Percentiles rank a stretch among this genome's conserved stretches.
Evolutionary conservation across 176 grass and related monocot genomes (phyloP).

Genomic region (Cenchrus fungigraminus): DNA sequence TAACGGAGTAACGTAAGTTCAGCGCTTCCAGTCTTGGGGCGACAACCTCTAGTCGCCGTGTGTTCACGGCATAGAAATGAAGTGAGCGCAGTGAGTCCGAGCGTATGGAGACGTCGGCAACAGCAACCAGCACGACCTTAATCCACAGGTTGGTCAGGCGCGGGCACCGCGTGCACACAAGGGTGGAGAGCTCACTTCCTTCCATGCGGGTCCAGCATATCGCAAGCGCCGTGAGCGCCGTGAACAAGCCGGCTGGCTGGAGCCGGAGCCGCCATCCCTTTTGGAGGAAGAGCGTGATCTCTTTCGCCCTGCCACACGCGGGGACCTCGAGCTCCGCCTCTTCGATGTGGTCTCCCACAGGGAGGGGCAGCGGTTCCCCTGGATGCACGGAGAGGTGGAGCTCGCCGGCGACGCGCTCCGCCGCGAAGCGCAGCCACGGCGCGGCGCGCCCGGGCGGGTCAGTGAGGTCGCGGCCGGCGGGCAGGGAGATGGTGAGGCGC

Average conservation of each 20-base stretch:
- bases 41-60: background rate
- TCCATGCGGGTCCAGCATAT: background rate
- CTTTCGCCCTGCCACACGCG: background rate
- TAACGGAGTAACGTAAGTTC: accelerated
- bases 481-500: background rate
- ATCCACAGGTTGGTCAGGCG: background rate
- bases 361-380: too few relatives aligned
- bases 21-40: background rate
- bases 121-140: background rate
- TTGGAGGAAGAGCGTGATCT: background rate
- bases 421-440: background rate
- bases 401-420: background rate
- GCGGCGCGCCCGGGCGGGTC: background rate
- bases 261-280: background rate
- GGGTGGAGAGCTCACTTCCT: background rate
- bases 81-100: background rate
- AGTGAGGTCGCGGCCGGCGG: background rate
- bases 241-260: background rate
- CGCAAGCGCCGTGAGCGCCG: background rate
- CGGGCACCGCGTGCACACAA: background rate
- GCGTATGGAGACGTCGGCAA: background rate
- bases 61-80: accelerated
- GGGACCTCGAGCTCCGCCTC: background rate
- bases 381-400: background rate
- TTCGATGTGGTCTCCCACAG: too few relatives aligned